Conservation (phyloP, 495 filamentous ascomycete species). For the Aspergillus baeticus region DNA sequence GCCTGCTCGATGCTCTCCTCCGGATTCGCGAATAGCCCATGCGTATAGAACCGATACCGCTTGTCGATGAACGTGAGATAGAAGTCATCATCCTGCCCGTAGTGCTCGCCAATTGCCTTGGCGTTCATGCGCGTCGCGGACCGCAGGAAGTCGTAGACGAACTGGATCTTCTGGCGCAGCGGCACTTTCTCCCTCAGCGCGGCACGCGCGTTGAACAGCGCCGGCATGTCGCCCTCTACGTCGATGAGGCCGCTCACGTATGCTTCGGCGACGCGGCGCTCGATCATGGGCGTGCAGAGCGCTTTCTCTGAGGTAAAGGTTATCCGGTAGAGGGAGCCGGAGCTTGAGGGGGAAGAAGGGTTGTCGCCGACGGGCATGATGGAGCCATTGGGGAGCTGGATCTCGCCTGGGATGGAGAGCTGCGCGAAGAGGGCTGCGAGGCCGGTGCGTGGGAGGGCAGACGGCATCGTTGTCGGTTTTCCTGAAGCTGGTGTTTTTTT, state of each 20-base stretch:
- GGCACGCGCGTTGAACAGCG: neutral
- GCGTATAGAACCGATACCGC: conserved; percentile 17
- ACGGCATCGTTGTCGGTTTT: neutral
- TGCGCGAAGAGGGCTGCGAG: conserved; percentile 16
- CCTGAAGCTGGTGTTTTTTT: neutral
- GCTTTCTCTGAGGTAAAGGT: neutral
- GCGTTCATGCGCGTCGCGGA: conserved; percentile 9
- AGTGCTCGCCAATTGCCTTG: conserved; percentile 19
- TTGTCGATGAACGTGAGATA: conserved; percentile 19
- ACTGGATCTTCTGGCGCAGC: neutral
- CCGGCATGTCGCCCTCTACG: neutral
- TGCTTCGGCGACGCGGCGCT: neutral
- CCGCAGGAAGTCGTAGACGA: conserved; percentile 14
- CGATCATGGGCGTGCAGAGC: neutral
- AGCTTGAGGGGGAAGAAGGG: too few species aligned
- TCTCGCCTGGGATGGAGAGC: conserved; percentile 16
- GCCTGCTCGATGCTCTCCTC: conserved; percentile 19
- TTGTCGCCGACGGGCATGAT: neutral
- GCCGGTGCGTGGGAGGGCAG: conserved; percentile 14
- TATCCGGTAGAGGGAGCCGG: neutral
- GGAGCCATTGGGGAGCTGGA: conserved; percentile 14
- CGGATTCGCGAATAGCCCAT: conserved; percentile 12
- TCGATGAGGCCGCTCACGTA: neutral
- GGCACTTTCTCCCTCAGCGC: neutral
- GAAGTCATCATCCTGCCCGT: conserved; percentile 16